Percentiles rank a stretch among this genome's conserved stretches.
These are phyloP conservation scores for Cryptococcus amylolentus DNA, from an alignment of 1,284 basidiomycete species.

Conservation along the genomic window DNA sequence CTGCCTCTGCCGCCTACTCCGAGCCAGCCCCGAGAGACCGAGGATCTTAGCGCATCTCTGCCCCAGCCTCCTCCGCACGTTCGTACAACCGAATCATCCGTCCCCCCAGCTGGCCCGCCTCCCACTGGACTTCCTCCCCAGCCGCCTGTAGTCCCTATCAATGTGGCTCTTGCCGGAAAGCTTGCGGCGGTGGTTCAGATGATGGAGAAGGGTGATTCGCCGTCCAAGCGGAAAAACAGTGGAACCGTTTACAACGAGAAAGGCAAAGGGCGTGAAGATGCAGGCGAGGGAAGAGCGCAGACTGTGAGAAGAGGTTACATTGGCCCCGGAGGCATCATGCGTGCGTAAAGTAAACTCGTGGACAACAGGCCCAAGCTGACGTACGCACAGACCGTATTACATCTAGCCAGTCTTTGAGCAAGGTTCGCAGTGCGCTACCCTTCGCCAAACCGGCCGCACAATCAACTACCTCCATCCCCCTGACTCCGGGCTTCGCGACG, in stretches of 20 bases:
- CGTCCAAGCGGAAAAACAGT: conserved; percentile 3
- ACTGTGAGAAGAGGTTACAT: conserved; percentile 18
- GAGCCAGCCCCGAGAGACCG: background rate
- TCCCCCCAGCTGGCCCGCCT: background rate
- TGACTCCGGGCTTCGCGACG: background rate
- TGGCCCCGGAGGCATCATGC: conserved; percentile 23
- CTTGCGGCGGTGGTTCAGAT: conserved; percentile 17
- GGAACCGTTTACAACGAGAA: conserved; percentile 2
- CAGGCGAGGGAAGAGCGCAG: conserved; percentile 15
- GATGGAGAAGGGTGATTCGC: conserved; percentile 17
- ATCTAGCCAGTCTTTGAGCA: conserved; percentile 8
- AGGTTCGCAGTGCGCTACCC: conserved; percentile 2
- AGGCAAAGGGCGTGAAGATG: conserved; percentile 6
- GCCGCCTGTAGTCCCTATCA: background rate
- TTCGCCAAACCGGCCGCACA: background rate
- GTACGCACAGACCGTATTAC: background rate
- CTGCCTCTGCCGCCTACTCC: background rate
- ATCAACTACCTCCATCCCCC: background rate
- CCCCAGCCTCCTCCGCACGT: background rate
- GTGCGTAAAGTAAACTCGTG: conserved; percentile 12
- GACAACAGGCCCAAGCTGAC: background rate
- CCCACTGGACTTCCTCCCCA: background rate
- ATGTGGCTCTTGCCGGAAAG: background rate
- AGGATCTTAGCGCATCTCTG: background rate
- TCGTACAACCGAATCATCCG: background rate